Base-by-base conservation (phyloP, 176 grass and related monocot species). In the Phoenix dactylifera region DNA sequence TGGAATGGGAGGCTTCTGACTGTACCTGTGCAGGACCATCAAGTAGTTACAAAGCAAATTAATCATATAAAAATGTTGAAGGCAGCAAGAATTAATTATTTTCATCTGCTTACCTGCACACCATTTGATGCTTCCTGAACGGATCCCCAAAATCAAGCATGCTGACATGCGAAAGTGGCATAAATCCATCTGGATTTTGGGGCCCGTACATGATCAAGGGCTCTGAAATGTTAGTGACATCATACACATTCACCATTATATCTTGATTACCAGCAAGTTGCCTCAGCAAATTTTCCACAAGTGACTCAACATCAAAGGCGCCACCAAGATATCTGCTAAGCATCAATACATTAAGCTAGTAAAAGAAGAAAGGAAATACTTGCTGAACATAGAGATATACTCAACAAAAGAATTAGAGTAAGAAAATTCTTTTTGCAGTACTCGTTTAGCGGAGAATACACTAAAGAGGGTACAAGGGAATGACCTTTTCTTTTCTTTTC, bases 121-220 rank as follows among this genome's bases (percentile, higher is more conserved):
- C 76, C 92, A 96, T 96, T 78, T 96, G 80, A 73, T 96, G 92
- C 54, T 76, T 90, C 54, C 86, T 82, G 62, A 96, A 96, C 0
- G 92, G 92, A 72, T 96, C 92, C 32, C 92, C 92, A 77, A 96
- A 96, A 80, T 96, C 92, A 74, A 96, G 87, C 55, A 77, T 77
- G 80, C 87, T 87, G 50, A 90, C 72, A 72, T 90, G 87, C 28
- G 67, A 81, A 32, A 86, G 75, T 48, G 69, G 54, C 20, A 59
- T 66, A 60, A 84, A 68, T 66, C 63, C 76, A 54, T 79, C 59
- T 29, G 29, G 64, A 58, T 20, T 79, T 72, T 84, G 81, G 72
- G 83, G 76, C 49, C 87, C 87, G 75, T 96, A 96, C 81, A 96
- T 82, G 30, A 72, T 83, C 83, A 88, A 82, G 22, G 83, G 75